A percentile compares a stretch with the other conserved stretches of the same genome.
Evolutionary conservation across 2,329 filamentous ascomycete genomes (phyloP).

Genomic region (Dothideomycetes sp.): DNA sequence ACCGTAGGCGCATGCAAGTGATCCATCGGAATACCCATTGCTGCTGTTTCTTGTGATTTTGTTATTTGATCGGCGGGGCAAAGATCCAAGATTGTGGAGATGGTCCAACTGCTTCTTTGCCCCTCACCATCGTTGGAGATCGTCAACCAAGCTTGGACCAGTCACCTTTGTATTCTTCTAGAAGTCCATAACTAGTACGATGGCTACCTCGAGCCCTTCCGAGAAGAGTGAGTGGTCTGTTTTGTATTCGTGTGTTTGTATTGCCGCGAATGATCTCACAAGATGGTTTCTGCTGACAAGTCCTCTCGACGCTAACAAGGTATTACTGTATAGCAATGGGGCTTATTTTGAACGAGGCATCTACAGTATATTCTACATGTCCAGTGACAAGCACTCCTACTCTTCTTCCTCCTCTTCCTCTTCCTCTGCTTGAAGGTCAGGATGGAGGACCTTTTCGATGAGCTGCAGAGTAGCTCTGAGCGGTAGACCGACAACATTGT

Average conservation of each 20-base stretch:
- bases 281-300: neutral
- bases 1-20: constrained; percentile 62
- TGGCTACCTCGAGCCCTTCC: neutral
- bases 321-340: no score
- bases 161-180: neutral
- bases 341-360: no score
- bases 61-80: constrained; percentile 7
- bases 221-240: neutral
- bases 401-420: constrained; percentile 16
- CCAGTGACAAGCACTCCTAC: no score
- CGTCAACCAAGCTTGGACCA: constrained; percentile 9
- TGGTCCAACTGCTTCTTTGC: constrained; percentile 6
- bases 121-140: constrained; percentile 9
- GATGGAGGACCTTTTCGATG: constrained; percentile 79
- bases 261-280: neutral
- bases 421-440: constrained; percentile 54
- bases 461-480: constrained; percentile 67
- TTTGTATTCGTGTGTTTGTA: no score
- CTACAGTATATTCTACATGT: no score
- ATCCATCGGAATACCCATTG: constrained; percentile 53
- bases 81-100: constrained; percentile 6
- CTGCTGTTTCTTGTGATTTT: neutral
- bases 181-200: neutral
- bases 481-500: constrained; percentile 91
- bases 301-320: no score